A percentile compares a stretch with the other conserved stretches of the same genome.
phyloP scores from a whole-genome alignment of 2,329 filamentous ascomycete species.

The Trichophyton rubrum region DNA sequence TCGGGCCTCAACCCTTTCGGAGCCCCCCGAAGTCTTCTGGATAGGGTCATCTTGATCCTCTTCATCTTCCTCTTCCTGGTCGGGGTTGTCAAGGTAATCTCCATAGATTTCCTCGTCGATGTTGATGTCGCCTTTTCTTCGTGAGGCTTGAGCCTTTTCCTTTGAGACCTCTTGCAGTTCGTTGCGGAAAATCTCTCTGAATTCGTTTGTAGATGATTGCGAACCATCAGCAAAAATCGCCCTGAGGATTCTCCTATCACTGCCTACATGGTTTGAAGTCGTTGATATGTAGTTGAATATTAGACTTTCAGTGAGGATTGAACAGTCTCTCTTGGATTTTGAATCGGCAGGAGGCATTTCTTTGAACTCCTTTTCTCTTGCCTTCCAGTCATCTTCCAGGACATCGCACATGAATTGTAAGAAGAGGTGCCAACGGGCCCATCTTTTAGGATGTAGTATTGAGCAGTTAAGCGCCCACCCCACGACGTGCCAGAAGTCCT shows the following conservation, averaged over 20 bases:
- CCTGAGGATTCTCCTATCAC: constrained; percentile 32
- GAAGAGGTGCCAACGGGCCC: constrained; percentile 73
- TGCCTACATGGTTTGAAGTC: constrained; percentile 21
- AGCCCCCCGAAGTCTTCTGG: background rate
- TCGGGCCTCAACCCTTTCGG: constrained; percentile 12
- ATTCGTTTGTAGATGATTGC: constrained; percentile 27
- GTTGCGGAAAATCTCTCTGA: constrained; percentile 33
- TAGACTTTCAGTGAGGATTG: constrained; percentile 27
- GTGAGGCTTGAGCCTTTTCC: constrained; percentile 17
- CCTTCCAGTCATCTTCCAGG: constrained; percentile 34
- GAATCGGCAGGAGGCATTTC: background rate
- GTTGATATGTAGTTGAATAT: constrained; percentile 32
- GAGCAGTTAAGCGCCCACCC: constrained; percentile 95
- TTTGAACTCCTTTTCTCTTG: constrained; percentile 18
- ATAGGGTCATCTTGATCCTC: constrained; percentile 7
- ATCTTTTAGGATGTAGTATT: constrained; percentile 56
- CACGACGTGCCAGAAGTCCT: constrained; percentile 78
- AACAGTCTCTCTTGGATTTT: background rate
- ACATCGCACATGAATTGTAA: constrained; percentile 53
- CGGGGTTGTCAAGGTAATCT: constrained; percentile 31
- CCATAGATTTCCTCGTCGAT: constrained; percentile 36
- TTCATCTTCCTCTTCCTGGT: constrained; percentile 24
- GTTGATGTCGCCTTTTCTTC: constrained; percentile 32
- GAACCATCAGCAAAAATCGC: constrained; percentile 38
- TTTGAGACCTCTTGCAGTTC: constrained; percentile 29